A percentile compares a stretch with the other conserved stretches of the same genome.
These are phyloP conservation scores for Strigomonas galati DNA, from an alignment of 208 protist genomes.

Conservation along the genomic window DNA sequence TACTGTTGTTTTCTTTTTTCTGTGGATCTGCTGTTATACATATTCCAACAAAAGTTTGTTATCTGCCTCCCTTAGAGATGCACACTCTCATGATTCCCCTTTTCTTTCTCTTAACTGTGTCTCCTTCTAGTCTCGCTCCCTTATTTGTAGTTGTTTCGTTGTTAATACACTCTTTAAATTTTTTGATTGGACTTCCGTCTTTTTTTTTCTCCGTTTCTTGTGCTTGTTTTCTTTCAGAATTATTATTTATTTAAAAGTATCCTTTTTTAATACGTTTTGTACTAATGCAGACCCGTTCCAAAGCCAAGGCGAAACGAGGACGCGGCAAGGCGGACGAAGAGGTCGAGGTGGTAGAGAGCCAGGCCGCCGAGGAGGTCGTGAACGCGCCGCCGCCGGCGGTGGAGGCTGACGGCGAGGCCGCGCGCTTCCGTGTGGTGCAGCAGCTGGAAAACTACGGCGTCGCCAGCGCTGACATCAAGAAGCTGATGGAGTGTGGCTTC, in stretches of 20 bases:
- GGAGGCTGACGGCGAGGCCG: conserved; percentile 28
- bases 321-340: conserved; percentile 29
- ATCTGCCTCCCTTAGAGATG: no score
- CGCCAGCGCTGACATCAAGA: conserved; percentile 95
- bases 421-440: conserved; percentile 80
- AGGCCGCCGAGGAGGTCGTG: conserved; percentile 17
- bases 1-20: conserved; percentile 8
- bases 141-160: no score
- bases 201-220: background rate
- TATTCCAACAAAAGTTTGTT: no score
- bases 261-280: background rate
- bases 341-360: conserved; percentile 39
- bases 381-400: conserved; percentile 37
- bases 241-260: conserved; percentile 1
- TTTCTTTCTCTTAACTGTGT: background rate
- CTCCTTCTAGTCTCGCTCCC: no score
- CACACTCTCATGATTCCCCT: no score
- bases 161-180: no score
- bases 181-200: background rate
- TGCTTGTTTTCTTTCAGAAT: background rate
- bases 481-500: conserved; percentile 95
- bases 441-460: conserved; percentile 94
- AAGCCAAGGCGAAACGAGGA: conserved; percentile 41
- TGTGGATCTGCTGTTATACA: background rate
- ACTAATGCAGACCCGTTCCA: conserved; percentile 62